These are phyloP conservation scores for Hypoxylon intermedium DNA, from an alignment of 495 filamentous ascomycete genomes.

Conservation along the genomic window DNA sequence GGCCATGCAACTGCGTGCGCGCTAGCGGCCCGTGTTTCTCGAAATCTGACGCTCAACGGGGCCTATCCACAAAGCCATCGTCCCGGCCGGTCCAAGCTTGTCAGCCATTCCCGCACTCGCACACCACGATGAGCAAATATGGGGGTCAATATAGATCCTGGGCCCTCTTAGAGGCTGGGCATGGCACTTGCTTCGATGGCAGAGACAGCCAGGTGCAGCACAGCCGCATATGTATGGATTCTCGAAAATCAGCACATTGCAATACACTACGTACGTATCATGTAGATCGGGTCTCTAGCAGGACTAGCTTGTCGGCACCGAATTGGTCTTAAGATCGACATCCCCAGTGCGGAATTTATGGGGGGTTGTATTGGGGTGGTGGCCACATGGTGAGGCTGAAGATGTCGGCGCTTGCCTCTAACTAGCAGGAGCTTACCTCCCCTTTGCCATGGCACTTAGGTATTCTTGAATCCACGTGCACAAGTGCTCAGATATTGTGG, in stretches of 20 bases:
- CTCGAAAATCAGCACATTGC: neutral
- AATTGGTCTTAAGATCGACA: neutral
- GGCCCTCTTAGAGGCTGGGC: conserved; percentile 17
- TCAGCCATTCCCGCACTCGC: conserved; percentile 33
- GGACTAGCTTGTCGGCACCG: conserved; percentile 19
- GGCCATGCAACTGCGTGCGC: neutral
- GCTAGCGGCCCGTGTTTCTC: conserved; percentile 27
- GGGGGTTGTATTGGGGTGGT: conserved; percentile 1
- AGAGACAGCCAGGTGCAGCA: conserved; percentile 26
- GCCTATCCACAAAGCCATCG: conserved; percentile 9
- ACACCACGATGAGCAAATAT: conserved; percentile 18
- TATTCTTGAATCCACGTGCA: too few species aligned
- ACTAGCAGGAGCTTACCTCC: conserved; percentile 8
- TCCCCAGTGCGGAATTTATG: neutral
- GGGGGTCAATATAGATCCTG: conserved; percentile 19
- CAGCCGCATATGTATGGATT: neutral
- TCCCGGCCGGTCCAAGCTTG: neutral
- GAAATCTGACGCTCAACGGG: conserved; percentile 19
- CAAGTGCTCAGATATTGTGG: too few species aligned
- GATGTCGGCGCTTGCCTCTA: conserved; percentile 21
- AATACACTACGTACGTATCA: conserved; percentile 13
- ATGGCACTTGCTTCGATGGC: conserved; percentile 10
- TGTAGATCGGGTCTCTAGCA: neutral
- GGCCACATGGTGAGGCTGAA: conserved; percentile 45
- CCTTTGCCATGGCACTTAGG: too few species aligned